Conservation (phyloP, 2,329 filamentous ascomycete species). For the Tolypocladium ophioglossoides region DNA sequence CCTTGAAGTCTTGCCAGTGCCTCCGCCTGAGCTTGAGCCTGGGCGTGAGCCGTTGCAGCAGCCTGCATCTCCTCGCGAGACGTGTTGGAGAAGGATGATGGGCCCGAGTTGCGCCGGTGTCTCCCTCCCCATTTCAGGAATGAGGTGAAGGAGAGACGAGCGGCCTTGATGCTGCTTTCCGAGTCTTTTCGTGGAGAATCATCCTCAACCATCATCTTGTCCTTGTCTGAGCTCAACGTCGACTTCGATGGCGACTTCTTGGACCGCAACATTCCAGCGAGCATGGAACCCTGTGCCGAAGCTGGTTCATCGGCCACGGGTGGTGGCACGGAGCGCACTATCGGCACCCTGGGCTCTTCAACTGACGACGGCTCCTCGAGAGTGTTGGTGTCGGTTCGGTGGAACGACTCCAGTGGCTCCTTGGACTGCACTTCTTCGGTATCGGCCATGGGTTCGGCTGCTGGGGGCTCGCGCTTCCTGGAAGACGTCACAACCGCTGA, state of each 20-base stretch:
- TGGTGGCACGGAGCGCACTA: neutral
- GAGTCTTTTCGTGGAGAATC: constrained; percentile 43
- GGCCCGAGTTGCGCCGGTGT: constrained; percentile 43
- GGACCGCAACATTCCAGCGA: constrained; percentile 31
- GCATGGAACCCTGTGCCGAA: constrained; percentile 11
- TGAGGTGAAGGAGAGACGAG: constrained; percentile 51
- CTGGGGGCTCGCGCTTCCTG: constrained; percentile 27
- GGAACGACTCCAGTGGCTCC: constrained; percentile 17
- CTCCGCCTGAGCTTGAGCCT: constrained; percentile 16
- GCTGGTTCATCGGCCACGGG: constrained; percentile 11
- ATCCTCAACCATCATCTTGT: constrained; percentile 35
- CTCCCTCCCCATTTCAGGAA: constrained; percentile 63
- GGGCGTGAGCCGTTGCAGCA: constrained; percentile 17
- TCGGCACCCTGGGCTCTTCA: neutral
- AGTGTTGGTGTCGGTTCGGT: constrained; percentile 16
- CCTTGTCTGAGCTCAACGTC: constrained; percentile 30
- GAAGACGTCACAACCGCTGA: constrained; percentile 47
- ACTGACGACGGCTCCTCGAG: constrained; percentile 1
- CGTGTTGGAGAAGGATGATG: constrained; percentile 83
- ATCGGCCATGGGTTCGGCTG: constrained; percentile 13
- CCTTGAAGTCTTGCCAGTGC: constrained; percentile 24
- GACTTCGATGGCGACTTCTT: constrained; percentile 41
- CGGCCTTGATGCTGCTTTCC: constrained; percentile 36
- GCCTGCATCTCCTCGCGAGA: constrained; percentile 74
- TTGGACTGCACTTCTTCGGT: constrained; percentile 8